Conservation (phyloP, 106 monocot species). For the Dioscorea dumetorum region DNA sequence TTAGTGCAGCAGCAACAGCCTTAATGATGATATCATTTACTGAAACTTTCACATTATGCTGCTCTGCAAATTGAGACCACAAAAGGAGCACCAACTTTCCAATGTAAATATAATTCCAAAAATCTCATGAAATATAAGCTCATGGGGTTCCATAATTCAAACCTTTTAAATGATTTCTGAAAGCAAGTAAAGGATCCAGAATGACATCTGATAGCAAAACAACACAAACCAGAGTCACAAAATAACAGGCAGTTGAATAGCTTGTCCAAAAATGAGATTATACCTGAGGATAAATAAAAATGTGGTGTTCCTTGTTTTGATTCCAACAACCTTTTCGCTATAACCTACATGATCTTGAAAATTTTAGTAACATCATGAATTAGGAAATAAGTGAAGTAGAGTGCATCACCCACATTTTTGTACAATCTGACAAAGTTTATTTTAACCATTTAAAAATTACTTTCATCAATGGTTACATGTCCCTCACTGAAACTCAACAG, state of each 20-base stretch:
- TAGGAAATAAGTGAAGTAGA: neutral
- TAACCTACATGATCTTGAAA: slow-evolving; percentile 38
- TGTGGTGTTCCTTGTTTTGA: slow-evolving; percentile 89
- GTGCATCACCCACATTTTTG: neutral
- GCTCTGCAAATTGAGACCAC: slow-evolving; percentile 52
- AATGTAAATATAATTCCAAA: too few relatives aligned
- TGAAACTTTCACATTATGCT: slow-evolving; percentile 92
- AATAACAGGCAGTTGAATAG: neutral
- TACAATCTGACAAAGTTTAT: neutral
- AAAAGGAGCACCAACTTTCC: slow-evolving; percentile 5
- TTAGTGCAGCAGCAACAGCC: slow-evolving; percentile 87
- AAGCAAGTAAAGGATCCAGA: slow-evolving; percentile 73
- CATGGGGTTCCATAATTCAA: neutral
- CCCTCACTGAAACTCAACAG: too few relatives aligned
- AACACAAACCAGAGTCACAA: neutral
- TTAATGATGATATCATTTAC: slow-evolving; percentile 95
- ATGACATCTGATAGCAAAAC: slow-evolving; percentile 58
- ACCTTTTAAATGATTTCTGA: slow-evolving; percentile 94
- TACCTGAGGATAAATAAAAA: slow-evolving; percentile 90
- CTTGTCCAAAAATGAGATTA: neutral
- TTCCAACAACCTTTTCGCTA: slow-evolving; percentile 89
- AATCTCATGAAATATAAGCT: too few relatives aligned
- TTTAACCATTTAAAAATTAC: too few relatives aligned
- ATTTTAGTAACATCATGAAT: slow-evolving; percentile 1
- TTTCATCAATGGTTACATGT: too few relatives aligned